phyloP scores from a whole-genome alignment of 768 basidiomycete genomes.

The Rubroboletus satanas region DNA sequence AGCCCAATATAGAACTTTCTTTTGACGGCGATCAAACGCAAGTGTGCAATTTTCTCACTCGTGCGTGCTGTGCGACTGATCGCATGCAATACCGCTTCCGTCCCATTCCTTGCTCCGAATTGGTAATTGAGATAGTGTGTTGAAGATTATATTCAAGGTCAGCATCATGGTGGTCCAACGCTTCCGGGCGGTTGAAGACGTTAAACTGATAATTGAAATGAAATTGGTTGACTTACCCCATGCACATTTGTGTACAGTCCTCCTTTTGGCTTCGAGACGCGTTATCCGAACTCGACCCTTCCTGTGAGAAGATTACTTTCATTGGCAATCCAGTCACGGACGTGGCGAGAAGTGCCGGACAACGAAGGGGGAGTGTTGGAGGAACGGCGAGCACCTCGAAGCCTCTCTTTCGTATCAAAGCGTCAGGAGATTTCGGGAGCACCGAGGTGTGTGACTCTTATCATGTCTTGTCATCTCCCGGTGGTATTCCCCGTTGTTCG shows the following conservation, averaged over 20 bases:
- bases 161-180: conserved; percentile 5
- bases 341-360: conserved; percentile 6
- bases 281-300: conserved; percentile 84
- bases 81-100: neutral
- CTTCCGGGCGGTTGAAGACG: neutral
- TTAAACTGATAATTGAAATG: neutral
- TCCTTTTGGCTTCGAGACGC: conserved; percentile 95
- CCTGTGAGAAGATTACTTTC: conserved; percentile 81
- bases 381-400: conserved; percentile 21
- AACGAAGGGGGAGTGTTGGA: conserved; percentile 10
- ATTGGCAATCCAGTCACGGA: conserved; percentile 62
- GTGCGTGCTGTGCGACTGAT: conserved; percentile 9
- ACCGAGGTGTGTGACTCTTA: conserved; percentile 66
- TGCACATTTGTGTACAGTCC: conserved; percentile 33
- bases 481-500: neutral
- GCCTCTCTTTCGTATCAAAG: conserved; percentile 77
- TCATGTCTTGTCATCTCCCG: neutral
- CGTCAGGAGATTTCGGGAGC: conserved; percentile 77
- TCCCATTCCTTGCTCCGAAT: neutral
- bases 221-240: neutral
- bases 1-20: conserved; percentile 73
- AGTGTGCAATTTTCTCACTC: conserved; percentile 7
- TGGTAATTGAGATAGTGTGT: conserved; percentile 41
- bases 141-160: conserved; percentile 86
- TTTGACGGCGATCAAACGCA: conserved; percentile 69